Conservation (phyloP, 352 stramenopile species). For the Peronospora belbahrii region DNA sequence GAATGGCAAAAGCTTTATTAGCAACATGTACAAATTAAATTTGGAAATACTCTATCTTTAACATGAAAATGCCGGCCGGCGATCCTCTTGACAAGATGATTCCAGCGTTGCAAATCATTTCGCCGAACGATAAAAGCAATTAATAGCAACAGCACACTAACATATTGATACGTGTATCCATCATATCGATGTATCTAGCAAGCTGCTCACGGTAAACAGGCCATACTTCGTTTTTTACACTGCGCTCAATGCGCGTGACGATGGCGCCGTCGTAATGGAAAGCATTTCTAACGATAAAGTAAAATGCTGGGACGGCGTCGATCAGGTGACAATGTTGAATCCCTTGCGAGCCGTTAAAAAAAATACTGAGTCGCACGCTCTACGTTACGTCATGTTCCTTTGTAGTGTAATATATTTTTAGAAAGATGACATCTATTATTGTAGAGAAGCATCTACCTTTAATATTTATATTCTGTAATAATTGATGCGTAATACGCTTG, state of each 20-base stretch:
- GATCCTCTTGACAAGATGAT: too few relatives aligned
- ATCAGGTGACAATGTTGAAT: conserved; percentile 2
- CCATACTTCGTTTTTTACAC: conserved; percentile 86
- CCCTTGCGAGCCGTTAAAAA: background rate
- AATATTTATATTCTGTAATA: background rate
- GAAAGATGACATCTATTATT: background rate
- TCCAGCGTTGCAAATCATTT: conserved; percentile 42
- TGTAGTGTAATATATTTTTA: background rate
- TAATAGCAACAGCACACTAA: background rate
- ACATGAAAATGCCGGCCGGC: too few relatives aligned
- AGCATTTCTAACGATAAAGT: conserved; percentile 71
- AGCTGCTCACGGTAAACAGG: conserved; percentile 91
- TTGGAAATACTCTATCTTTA: too few relatives aligned
- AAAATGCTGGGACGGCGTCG: conserved; percentile 39
- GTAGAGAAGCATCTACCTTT: background rate
- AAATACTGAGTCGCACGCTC: background rate
- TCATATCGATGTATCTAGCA: conserved; percentile 87
- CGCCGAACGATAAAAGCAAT: conserved; percentile 53
- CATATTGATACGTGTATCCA: conserved; percentile 16
- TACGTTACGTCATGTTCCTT: background rate
- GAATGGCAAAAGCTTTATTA: too few relatives aligned
- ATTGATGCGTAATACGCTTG: background rate
- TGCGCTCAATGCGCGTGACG: conserved; percentile 81
- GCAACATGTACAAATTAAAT: too few relatives aligned
- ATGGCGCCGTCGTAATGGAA: conserved; percentile 90